These are phyloP conservation scores for Magnusiomyces paraingens DNA, from an alignment of 1,139 yeast species.

Conservation along the genomic window DNA sequence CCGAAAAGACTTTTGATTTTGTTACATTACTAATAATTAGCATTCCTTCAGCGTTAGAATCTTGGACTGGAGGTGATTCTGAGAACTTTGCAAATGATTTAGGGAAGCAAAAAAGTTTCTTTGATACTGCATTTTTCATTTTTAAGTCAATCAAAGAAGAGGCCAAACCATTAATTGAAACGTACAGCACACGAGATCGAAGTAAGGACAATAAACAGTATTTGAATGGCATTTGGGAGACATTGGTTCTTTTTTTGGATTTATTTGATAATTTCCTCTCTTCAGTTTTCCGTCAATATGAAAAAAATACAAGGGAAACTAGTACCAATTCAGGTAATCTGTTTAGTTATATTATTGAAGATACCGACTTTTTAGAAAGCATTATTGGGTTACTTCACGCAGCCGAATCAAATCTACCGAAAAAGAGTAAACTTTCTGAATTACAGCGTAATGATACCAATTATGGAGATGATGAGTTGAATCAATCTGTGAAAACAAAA, in stretches of 20 bases:
- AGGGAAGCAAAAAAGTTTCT: not conserved
- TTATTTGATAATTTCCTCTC: too few relatives aligned
- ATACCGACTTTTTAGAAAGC: conserved; percentile 7
- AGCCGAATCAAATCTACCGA: conserved; percentile 26
- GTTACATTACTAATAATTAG: not conserved
- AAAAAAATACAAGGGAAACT: not conserved
- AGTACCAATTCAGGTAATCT: conserved; percentile 5
- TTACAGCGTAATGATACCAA: conserved; percentile 11
- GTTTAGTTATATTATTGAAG: conserved; percentile 2
- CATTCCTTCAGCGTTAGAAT: not conserved
- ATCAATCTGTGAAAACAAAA: not conserved
- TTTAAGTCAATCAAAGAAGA: not conserved
- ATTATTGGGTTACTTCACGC: conserved; percentile 22
- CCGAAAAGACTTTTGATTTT: conserved; percentile 1
- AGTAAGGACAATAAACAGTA: conserved; percentile 15
- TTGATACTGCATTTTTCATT: not conserved
- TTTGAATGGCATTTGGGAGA: not conserved
- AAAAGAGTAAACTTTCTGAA: conserved; percentile 24
- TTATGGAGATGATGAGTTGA: not conserved
- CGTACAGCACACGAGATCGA: conserved; percentile 16
- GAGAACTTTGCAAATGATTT: not conserved
- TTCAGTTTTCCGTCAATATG: too few relatives aligned
- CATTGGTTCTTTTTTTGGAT: too few relatives aligned
- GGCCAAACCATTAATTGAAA: not conserved
- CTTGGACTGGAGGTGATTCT: not conserved